These are phyloP conservation scores for Aspergillus affinis DNA, from an alignment of 495 filamentous ascomycete species.

Conservation along the genomic window DNA sequence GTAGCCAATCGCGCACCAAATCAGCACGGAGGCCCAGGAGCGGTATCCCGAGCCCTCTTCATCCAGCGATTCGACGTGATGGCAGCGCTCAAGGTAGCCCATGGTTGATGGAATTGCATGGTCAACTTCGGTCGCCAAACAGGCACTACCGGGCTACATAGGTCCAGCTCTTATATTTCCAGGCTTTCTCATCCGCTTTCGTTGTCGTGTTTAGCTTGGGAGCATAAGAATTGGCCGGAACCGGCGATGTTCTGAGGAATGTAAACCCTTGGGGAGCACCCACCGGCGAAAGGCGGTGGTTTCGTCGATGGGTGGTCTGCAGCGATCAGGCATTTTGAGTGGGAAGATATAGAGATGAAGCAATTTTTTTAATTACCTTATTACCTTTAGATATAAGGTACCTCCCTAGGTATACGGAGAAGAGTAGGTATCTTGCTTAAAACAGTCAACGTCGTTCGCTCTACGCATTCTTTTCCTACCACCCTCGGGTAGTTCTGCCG, in stretches of 20 bases:
- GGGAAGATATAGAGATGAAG: too few relatives aligned
- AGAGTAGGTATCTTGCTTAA: too few relatives aligned
- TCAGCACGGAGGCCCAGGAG: constrained; percentile 20
- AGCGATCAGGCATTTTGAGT: too few relatives aligned
- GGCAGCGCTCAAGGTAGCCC: constrained; percentile 17
- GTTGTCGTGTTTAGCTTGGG: neutral
- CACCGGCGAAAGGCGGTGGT: too few relatives aligned
- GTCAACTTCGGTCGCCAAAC: neutral
- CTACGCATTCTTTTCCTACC: too few relatives aligned
- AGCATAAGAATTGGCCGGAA: neutral
- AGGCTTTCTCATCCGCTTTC: neutral
- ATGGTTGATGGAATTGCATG: constrained; percentile 17
- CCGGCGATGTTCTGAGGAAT: neutral
- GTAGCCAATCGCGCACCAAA: constrained; percentile 30
- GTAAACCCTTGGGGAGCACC: too few relatives aligned
- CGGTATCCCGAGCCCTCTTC: neutral
- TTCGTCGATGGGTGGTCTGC: too few relatives aligned
- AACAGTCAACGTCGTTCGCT: too few relatives aligned
- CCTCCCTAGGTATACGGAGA: too few relatives aligned
- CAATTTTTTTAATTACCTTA: too few relatives aligned
- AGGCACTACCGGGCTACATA: neutral
- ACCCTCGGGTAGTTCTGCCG: too few relatives aligned
- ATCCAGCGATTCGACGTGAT: constrained; percentile 11
- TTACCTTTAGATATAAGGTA: too few relatives aligned
- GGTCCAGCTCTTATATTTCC: neutral